Base-by-base conservation (phyloP, 805 yeast species). In the Myxozyma neotropica region DNA sequence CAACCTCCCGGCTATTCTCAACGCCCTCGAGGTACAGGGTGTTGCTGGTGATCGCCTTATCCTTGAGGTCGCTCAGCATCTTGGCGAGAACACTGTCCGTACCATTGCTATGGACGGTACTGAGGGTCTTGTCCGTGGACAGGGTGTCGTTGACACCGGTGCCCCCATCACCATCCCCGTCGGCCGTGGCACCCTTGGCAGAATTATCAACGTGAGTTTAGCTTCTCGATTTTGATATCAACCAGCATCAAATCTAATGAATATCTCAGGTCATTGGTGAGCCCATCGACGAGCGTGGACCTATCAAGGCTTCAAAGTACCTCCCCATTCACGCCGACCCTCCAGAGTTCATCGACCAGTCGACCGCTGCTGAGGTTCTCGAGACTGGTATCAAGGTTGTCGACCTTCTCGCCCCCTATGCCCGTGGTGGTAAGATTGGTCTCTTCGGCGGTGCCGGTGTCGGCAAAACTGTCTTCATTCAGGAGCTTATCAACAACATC, bases 361-460 rank as follows among this genome's bases (percentile, higher is more conserved):
- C 97, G 67, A 94, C 99, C 73, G 80, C 86, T 71, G 98, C 99
- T 69, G 98, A 94, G 85, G 92, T 94, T 74, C 86, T 94, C 77
- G 99, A 92, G 84, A 93, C 99, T 69, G 88, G 99, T 90, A 93
- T 93, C 79, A 93, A 93, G 86, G 99, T 93, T 80, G 99, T 93
- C 82, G 99, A 93, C 79, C 84, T 93, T 77, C 86, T 93, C 71
- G 99, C 99, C 72, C 99, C 99, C 73, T 93, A 93, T 84, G 98
- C 99, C 78, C 91, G 97, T 89, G 99, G 99, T 89, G 99, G 99
- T 89, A 93, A 93, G 87, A 93, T 93, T 90, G 99, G 99, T 87
- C 87, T 93, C 77, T 93, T 93, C 88, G 99, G 99, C 85, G 99
- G 99, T 93, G 99, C 99, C 80, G 99, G 99, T 93, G 99, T 93